These are phyloP conservation scores for Dactylis glomerata DNA, from an alignment of 176 grass and related monocot genomes.

Conservation along the genomic window DNA sequence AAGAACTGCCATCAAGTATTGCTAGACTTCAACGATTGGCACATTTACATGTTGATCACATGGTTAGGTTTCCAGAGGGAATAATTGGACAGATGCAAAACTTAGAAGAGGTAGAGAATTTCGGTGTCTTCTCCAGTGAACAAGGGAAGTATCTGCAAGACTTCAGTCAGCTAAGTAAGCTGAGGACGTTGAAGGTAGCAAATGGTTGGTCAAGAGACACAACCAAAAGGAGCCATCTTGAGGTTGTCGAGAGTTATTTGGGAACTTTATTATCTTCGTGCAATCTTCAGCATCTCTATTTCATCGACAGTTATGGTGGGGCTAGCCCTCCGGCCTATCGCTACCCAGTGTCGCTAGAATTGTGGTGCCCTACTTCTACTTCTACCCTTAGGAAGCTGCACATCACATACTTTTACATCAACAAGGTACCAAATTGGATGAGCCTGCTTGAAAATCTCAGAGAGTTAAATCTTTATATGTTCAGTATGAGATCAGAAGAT, in stretches of 20 bases:
- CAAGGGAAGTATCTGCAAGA: background rate
- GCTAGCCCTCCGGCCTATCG: background rate
- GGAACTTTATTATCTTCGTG: background rate
- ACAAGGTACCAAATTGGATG: slow-evolving; percentile 15
- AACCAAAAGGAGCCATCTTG: background rate
- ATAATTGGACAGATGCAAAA: background rate
- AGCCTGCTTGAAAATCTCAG: background rate
- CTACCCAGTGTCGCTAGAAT: background rate
- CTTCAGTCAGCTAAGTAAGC: slow-evolving; percentile 11
- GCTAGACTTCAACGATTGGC: background rate
- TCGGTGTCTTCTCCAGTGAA: background rate
- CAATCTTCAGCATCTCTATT: background rate
- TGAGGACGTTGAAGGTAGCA: background rate
- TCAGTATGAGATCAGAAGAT: background rate
- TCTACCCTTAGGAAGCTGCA: background rate
- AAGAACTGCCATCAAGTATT: background rate
- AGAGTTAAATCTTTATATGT: background rate
- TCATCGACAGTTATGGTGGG: background rate
- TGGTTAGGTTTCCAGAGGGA: background rate
- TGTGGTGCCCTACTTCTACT: background rate
- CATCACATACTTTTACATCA: background rate
- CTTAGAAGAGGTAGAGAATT: background rate
- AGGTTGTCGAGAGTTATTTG: background rate
- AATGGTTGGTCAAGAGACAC: background rate
- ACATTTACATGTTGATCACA: background rate